Percentiles rank a stretch among this genome's conserved stretches.
Evolutionary conservation across 148 eudicot genomes (phyloP).

Genomic region (Selenicereus undatus): DNA sequence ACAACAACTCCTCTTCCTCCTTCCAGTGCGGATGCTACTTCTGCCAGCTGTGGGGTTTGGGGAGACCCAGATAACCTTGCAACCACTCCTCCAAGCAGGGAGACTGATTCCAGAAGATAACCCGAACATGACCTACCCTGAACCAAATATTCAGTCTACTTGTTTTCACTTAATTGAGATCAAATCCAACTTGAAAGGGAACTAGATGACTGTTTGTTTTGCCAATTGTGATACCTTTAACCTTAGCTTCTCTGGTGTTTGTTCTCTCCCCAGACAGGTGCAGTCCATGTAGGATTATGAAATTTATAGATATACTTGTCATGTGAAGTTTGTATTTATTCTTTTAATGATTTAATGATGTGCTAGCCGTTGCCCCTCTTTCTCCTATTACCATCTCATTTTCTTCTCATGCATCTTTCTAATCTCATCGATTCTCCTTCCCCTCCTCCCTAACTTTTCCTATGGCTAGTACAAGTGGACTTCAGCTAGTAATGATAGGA

Average conservation of each 20-base stretch:
- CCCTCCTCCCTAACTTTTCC: background rate
- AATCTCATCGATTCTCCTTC: background rate
- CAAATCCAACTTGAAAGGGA: too few species aligned
- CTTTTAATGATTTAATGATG: background rate
- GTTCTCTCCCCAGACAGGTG: background rate
- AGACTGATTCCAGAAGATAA: too few species aligned
- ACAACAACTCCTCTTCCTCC: too few species aligned
- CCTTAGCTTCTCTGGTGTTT: background rate
- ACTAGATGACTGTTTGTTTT: too few species aligned
- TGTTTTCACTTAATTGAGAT: too few species aligned
- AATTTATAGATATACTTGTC: background rate
- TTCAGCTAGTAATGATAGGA: background rate
- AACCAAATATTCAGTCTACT: too few species aligned
- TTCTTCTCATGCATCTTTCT: background rate
- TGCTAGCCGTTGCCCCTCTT: background rate
- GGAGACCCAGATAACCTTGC: too few species aligned
- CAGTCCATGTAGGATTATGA: background rate
- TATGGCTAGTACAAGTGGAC: background rate
- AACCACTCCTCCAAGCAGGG: too few species aligned
- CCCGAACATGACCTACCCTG: too few species aligned
- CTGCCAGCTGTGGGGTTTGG: too few species aligned
- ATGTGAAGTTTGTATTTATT: background rate
- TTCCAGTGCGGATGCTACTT: too few species aligned
- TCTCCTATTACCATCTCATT: background rate
- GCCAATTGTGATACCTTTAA: too few species aligned